phyloP scores from a whole-genome alignment of 2,329 filamentous ascomycete genomes.

The Cytospora paraplurivora region DNA sequence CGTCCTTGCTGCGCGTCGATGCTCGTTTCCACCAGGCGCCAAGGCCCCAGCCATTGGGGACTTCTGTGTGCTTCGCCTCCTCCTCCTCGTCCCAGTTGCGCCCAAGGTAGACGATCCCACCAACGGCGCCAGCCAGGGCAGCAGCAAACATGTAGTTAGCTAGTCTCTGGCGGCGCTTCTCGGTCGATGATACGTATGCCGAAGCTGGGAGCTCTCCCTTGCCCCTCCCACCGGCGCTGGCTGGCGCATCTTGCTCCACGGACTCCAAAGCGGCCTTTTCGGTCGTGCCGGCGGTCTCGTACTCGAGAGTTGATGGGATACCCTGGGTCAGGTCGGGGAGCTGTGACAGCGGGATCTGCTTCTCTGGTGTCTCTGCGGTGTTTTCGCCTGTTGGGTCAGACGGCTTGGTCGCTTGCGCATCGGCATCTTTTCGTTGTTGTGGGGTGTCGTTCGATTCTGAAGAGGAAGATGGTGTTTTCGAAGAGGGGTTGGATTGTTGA shows the following conservation, averaged over 20 bases:
- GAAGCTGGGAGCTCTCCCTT: constrained; percentile 72
- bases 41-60: constrained; percentile 78
- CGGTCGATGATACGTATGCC: constrained; percentile 87
- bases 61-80: constrained; percentile 65
- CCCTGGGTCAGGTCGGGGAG: constrained; percentile 92
- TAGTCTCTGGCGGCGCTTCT: constrained; percentile 75
- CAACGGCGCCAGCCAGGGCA: constrained; percentile 57
- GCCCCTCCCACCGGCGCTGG: constrained; percentile 52
- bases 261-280: constrained; percentile 41
- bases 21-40: constrained; percentile 79
- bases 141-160: constrained; percentile 73
- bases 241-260: constrained; percentile 42
- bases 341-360: constrained; percentile 60
- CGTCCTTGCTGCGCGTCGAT: constrained; percentile 71
- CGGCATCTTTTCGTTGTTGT: constrained; percentile 25
- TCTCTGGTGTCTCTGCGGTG: constrained; percentile 41
- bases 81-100: constrained; percentile 88
- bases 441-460: constrained; percentile 16
- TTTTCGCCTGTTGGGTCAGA: constrained; percentile 21
- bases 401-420: constrained; percentile 16
- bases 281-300: constrained; percentile 63
- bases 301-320: constrained; percentile 86
- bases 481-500: constrained; percentile 23
- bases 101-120: constrained; percentile 73
- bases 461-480: constrained; percentile 10